A percentile compares a stretch with the other conserved stretches of the same genome.
These are phyloP conservation scores for Beverwykella pulmonaria DNA, from an alignment of 495 filamentous ascomycete species.

Conservation along the genomic window DNA sequence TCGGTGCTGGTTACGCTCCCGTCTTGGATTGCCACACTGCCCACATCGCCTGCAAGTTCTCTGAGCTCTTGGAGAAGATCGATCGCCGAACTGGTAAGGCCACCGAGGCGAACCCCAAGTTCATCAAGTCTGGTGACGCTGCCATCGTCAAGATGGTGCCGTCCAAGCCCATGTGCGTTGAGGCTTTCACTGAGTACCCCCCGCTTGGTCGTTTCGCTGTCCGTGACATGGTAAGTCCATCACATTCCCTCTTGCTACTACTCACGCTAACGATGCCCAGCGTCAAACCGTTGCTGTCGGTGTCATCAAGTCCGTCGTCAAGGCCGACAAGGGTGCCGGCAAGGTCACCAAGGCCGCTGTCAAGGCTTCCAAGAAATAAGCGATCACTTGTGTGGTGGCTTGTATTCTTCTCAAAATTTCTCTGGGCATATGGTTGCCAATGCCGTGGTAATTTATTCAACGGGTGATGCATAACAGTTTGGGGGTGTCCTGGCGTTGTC, in stretches of 20 bases:
- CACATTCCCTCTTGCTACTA: constrained; percentile 13
- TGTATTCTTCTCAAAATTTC: constrained; percentile 16
- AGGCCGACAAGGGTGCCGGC: constrained; percentile 67
- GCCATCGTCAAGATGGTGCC: constrained; percentile 99
- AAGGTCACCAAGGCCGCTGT: constrained; percentile 79
- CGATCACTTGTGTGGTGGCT: constrained; percentile 18
- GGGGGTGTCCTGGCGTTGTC: constrained; percentile 36
- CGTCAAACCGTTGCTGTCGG: constrained; percentile 95
- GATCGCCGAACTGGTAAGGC: constrained; percentile 99
- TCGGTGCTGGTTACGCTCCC: constrained; percentile 97
- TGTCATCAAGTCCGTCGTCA: constrained; percentile 85
- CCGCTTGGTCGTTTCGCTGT: constrained; percentile 99
- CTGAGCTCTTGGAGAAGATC: constrained; percentile 98
- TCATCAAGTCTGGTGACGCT: constrained; percentile 99
- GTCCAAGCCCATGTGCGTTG: constrained; percentile 99
- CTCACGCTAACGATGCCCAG: constrained; percentile 33
- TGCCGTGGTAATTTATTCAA: constrained; percentile 28
- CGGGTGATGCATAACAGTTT: constrained; percentile 32
- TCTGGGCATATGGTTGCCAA: constrained; percentile 32
- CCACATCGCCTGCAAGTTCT: constrained; percentile 99
- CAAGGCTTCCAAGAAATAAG: constrained; percentile 69
- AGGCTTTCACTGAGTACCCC: constrained; percentile 99
- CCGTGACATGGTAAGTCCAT: constrained; percentile 61
- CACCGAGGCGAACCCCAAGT: constrained; percentile 87
- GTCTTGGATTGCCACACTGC: constrained; percentile 99